phyloP scores from a whole-genome alignment of 1,284 basidiomycete species.

The Fomitiporia mediterranea region DNA sequence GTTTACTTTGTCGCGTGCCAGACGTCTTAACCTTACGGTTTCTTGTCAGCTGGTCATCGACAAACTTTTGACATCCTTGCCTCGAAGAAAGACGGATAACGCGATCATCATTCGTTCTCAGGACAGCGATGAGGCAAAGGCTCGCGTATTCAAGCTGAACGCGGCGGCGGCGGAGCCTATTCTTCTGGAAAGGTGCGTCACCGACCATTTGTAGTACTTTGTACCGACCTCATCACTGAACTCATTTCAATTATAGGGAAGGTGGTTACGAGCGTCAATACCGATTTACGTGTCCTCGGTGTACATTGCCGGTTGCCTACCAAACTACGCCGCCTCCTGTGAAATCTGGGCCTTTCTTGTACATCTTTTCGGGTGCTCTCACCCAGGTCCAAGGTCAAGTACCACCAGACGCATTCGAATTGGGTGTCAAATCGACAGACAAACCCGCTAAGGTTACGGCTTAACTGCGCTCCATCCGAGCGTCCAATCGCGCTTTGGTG shows the following conservation, averaged over 20 bases:
- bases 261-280: slow-evolving; percentile 72
- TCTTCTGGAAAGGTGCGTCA: slow-evolving; percentile 62
- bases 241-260: slow-evolving; percentile 35
- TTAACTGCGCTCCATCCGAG: background rate
- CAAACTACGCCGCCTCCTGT: slow-evolving; percentile 66
- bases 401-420: slow-evolving; percentile 69
- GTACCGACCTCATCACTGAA: no score
- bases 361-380: slow-evolving; percentile 68
- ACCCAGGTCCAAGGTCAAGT: slow-evolving; percentile 76
- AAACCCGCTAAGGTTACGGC: background rate
- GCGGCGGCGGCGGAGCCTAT: slow-evolving; percentile 58
- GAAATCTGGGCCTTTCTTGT: slow-evolving; percentile 68
- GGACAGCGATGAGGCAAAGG: slow-evolving; percentile 50
- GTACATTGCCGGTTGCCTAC: slow-evolving; percentile 68
- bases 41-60: slow-evolving; percentile 70
- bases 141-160: slow-evolving; percentile 75
- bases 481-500: no score
- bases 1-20: background rate
- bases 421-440: slow-evolving; percentile 33
- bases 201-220: background rate
- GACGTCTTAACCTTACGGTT: slow-evolving; percentile 9
- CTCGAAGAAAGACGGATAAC: slow-evolving; percentile 67
- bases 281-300: slow-evolving; percentile 70
- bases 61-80: slow-evolving; percentile 62
- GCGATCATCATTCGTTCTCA: slow-evolving; percentile 68